A percentile compares a stretch with the other conserved stretches of the same genome.
phyloP scores from a whole-genome alignment of 2,329 filamentous ascomycete genomes.

The Chaetomiaceae sp. region DNA sequence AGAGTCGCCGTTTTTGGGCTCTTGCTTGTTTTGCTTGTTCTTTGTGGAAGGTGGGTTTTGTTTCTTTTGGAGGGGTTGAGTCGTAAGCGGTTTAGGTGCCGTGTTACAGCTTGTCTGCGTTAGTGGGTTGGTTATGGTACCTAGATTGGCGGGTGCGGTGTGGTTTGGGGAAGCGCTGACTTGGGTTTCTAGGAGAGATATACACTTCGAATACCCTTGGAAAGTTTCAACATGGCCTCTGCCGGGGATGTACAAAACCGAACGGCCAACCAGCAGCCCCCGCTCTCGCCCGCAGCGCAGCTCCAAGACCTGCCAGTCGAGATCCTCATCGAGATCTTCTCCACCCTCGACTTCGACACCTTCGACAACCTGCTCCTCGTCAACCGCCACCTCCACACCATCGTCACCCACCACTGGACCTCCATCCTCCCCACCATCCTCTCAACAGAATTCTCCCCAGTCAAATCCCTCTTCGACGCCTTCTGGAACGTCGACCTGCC shows the following conservation, averaged over 20 bases:
- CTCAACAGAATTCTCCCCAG: constrained; percentile 38
- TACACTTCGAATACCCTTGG: too few species aligned
- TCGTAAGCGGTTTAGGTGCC: too few species aligned
- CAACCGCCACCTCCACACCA: constrained; percentile 35
- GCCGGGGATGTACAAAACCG: background rate
- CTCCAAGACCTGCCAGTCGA: constrained; percentile 36
- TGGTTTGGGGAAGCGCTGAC: too few species aligned
- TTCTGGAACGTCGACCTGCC: constrained; percentile 23
- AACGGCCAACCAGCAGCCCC: constrained; percentile 4
- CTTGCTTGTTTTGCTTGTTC: background rate
- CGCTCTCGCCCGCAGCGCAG: background rate
- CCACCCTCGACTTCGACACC: constrained; percentile 39
- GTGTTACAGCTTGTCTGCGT: too few species aligned
- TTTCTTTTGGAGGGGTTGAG: too few species aligned
- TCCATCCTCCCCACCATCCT: constrained; percentile 41
- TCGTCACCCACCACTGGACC: constrained; percentile 40
- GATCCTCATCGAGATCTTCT: constrained; percentile 45
- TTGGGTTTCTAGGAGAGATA: too few species aligned
- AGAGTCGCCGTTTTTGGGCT: background rate
- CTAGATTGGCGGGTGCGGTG: too few species aligned
- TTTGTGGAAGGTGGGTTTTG: too few species aligned
- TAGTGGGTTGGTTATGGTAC: background rate
- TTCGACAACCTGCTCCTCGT: constrained; percentile 25
- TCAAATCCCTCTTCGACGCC: constrained; percentile 44
- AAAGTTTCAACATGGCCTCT: background rate